A percentile compares a stretch with the other conserved stretches of the same genome.
phyloP scores from a whole-genome alignment of 352 stramenopile genomes.

The Globisporangium solare region DNA sequence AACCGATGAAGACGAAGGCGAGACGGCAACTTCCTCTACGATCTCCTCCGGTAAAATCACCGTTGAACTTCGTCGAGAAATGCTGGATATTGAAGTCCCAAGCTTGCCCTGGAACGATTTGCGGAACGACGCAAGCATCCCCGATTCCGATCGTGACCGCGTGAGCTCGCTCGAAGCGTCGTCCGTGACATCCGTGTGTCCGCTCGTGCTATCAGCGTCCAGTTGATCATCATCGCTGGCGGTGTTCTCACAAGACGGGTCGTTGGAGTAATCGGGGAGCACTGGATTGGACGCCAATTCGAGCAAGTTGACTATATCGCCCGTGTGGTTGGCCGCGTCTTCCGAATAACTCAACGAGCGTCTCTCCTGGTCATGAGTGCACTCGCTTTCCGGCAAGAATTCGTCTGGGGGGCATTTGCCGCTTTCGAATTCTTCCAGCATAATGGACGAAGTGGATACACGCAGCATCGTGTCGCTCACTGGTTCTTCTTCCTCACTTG shows the following conservation, averaged over 20 bases:
- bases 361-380: not conserved
- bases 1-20: too few species aligned
- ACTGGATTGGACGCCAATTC: slow-evolving; percentile 26
- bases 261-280: slow-evolving; percentile 10
- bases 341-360: slow-evolving; percentile 6
- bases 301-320: slow-evolving; percentile 16
- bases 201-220: not conserved
- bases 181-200: too few species aligned
- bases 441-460: slow-evolving; percentile 25
- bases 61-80: too few species aligned
- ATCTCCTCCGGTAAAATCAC: too few species aligned
- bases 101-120: too few species aligned
- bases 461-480: slow-evolving; percentile 26
- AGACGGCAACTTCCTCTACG: too few species aligned
- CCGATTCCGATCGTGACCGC: too few species aligned
- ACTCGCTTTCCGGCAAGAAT: not conserved
- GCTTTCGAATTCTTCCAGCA: slow-evolving; percentile 59
- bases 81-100: too few species aligned
- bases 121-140: too few species aligned
- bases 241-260: not conserved
- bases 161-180: too few species aligned
- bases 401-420: slow-evolving; percentile 23
- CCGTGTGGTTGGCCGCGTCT: not conserved
- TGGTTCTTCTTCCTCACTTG: slow-evolving; percentile 22
- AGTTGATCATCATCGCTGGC: slow-evolving; percentile 2